Evolutionary conservation across 176 grass and related monocot species (phyloP).

Genomic region (Oryza meyeriana): DNA sequence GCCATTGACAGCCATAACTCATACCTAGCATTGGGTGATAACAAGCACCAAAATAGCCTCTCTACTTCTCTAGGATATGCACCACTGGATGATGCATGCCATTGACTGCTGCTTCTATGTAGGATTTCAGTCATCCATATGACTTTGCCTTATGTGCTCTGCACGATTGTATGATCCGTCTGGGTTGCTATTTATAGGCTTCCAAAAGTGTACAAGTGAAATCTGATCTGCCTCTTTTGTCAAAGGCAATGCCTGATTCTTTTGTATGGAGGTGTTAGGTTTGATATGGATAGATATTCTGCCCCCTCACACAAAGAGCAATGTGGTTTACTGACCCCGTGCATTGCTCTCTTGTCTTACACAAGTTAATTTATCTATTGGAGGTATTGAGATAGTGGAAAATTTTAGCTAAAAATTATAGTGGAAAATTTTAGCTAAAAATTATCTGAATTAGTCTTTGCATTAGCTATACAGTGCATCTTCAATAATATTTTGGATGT

Average conservation of each 20-base stretch:
- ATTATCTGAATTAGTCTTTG: not conserved
- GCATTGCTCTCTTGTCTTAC: not conserved
- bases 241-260: slow-evolving; percentile 27
- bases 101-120: slow-evolving; percentile 1
- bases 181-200: slow-evolving; percentile 38
- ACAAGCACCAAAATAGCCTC: slow-evolving; percentile 6
- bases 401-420: too few relatives aligned
- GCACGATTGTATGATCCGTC: slow-evolving; percentile 18
- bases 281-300: slow-evolving; percentile 39
- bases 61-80: not conserved
- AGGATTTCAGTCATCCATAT: not conserved
- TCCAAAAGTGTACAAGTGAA: slow-evolving; percentile 17
- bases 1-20: slow-evolving; percentile 21
- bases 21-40: not conserved
- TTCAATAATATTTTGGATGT: not conserved
- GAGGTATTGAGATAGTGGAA: not conserved
- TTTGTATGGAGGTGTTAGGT: slow-evolving; percentile 41
- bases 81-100: not conserved
- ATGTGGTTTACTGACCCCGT: not conserved
- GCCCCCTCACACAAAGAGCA: slow-evolving; percentile 5
- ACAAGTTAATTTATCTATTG: slow-evolving; percentile 2
- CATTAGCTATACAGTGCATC: not conserved
- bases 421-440: not conserved
- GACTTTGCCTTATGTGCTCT: not conserved
- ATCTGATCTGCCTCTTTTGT: slow-evolving; percentile 33